Evolutionary conservation across 768 basidiomycete genomes (phyloP), one percentile per base, ranked within the genome.

Genomic region (Termitomyces sp.): DNA sequence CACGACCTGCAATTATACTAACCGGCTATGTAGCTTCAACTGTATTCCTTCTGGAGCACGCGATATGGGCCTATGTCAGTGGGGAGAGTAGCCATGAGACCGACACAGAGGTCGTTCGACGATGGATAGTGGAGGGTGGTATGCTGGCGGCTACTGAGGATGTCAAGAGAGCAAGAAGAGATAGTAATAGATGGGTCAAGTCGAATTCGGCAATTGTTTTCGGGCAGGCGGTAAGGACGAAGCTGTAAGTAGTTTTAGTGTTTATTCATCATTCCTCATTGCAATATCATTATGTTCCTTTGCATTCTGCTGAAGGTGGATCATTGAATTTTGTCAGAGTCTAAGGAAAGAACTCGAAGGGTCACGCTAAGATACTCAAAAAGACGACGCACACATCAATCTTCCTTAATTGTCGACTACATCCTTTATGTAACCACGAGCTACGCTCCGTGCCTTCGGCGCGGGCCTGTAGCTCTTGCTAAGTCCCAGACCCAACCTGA

Each of bases 31-130:
- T 83, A 36, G 76, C 86, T 0, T 82, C 87, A 1, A 76, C 79
- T 9, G 57, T 81, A 1, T 83, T 82, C 68, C 79, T 91, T 32
- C 75, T 92, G 11, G 89, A 92, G 68, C 89, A 92, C 51, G 83
- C 86, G 0, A 70, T 82, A 11, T 92, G 89, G 89, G 78, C 85
- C 1, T 62, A 74, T 61, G 69, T 48, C 8, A 68, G 42, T 10
- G 63, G 65, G 11, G 69, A 75, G 46, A 61, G 64, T 0, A 73
- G 77, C 15, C 66, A 68, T 2, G 73, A 76, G 4, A 70, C 76
- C 1, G 86, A 89, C 60, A 60, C 73, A 5, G 84, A 86, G 59
- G 80, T 83, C 0, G 83, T 87, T 63, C 69, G 65, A 56, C 75
- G 84, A 51, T 89, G 80, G 80, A 66, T 76, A 2, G 29, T 71